Base-by-base conservation (phyloP, 495 filamentous ascomycete species). In the Penicillium malachiteum region DNA sequence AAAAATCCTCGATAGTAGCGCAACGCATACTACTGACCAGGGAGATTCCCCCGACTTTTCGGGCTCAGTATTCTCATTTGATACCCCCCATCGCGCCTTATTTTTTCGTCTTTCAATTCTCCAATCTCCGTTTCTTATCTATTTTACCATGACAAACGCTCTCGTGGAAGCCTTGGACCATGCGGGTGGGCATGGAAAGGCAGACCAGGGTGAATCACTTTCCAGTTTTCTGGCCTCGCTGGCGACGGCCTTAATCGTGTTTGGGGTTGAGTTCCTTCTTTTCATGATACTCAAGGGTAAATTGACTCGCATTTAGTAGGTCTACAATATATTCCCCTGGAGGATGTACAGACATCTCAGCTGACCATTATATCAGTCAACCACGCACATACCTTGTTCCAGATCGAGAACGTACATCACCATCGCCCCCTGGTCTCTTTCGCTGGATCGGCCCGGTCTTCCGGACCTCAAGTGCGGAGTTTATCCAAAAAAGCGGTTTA, bases 401-500 rank as follows among this genome's bases (percentile, higher is more conserved):
- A 11, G 88, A 95, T 71, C 85, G 87, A 71, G 90, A 93, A 73
- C 84, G 89, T 57, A 91, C 88, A 14, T 75, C 84, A 37, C 74
- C 87, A 7, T 90, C 91, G 10, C 87, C 88, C 5, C 69, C 79
- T 48, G 90, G 84, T 16, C 76, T 87, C n/a, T 85, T 85, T 62
- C 78, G 75, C 54, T 87, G 92, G 81, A 68, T 92, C 38, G 70
- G 71, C 21, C 79, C 86, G 26, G 80, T 96, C 34, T 89, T 94
- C 71, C 84, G 80, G 64, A 90, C 90, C 51, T 80, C 83, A 44
- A 87, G 91, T 70, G 79, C 88, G n/a, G 90, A 96, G 58, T 87
- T 97, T 66, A 94, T 97, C 56, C 86, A 90, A 38, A 96, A 96
- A 71, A 96, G 91, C 69, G 94, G 94, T 6, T 81, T 98, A 38